These are phyloP conservation scores for Ustilago tritici DNA, from an alignment of 1,284 basidiomycete genomes.

Conservation along the genomic window DNA sequence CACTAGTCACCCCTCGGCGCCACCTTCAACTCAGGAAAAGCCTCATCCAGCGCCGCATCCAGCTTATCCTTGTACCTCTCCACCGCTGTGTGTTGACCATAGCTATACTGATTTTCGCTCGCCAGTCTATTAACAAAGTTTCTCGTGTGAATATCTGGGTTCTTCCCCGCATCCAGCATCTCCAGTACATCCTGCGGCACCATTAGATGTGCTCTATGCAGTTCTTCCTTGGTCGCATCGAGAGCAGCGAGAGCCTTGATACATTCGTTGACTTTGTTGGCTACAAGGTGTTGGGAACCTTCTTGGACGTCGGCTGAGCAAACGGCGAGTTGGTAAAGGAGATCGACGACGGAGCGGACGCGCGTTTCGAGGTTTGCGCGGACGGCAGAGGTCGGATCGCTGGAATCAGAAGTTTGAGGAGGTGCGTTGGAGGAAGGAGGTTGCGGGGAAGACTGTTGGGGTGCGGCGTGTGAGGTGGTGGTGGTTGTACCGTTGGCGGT, in stretches of 20 bases:
- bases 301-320: constrained; percentile 63
- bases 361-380: constrained; percentile 55
- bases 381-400: constrained; percentile 34
- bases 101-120: constrained; percentile 67
- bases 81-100: constrained; percentile 55
- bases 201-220: constrained; percentile 48
- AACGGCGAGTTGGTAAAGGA: constrained; percentile 64
- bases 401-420: not conserved
- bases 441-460: not conserved
- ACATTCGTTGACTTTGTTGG: constrained; percentile 58
- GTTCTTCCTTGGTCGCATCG: constrained; percentile 53
- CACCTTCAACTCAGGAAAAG: constrained; percentile 36
- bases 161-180: constrained; percentile 66
- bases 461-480: not conserved
- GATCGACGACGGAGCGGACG: constrained; percentile 59
- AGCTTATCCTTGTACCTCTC: constrained; percentile 36
- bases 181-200: constrained; percentile 63
- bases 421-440: not conserved
- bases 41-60: constrained; percentile 38
- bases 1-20: constrained; percentile 1
- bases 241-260: constrained; percentile 57
- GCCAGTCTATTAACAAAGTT: constrained; percentile 62
- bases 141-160: constrained; percentile 67
- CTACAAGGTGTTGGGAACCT: constrained; percentile 57
- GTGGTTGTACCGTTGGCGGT: constrained; percentile 24